phyloP scores from a whole-genome alignment of 164 flowering plant genomes.

The Stephania yunnanensis region DNA sequence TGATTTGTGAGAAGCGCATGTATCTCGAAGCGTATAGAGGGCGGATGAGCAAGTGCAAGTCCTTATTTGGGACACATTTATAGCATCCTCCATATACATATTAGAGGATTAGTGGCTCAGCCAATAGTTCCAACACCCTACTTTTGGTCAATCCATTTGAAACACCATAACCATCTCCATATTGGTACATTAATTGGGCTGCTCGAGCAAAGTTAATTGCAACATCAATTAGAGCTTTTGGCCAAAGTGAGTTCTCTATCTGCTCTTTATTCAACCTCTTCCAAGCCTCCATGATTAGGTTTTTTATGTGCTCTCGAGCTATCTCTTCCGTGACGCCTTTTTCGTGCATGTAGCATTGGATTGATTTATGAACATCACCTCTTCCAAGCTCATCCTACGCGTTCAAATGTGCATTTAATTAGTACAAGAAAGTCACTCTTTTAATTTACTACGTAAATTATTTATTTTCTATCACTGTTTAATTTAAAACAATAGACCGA shows the following conservation, averaged over 20 bases:
- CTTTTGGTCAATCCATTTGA: constrained; percentile 20
- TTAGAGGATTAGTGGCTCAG: constrained; percentile 9
- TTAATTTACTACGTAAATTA: no score
- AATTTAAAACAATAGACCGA: no score
- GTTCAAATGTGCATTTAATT: no score
- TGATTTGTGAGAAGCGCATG: no score
- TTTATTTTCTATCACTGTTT: no score
- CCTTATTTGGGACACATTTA: no score
- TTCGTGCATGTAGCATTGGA: constrained; percentile 29
- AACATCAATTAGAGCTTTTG: constrained; percentile 15
- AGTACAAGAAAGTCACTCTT: no score
- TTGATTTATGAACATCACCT: constrained; percentile 32
- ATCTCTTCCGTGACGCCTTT: constrained; percentile 13
- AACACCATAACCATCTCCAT: constrained; percentile 42
- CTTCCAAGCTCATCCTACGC: constrained; percentile 29
- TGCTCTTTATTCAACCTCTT: constrained; percentile 26
- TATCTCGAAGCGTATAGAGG: no score
- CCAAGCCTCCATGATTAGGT: constrained; percentile 27
- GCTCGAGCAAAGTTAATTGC: constrained; percentile 31
- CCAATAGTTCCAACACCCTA: constrained; percentile 3
- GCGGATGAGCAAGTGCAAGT: no score
- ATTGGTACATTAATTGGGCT: constrained; percentile 31
- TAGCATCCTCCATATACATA: no score
- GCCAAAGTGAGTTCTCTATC: constrained; percentile 12
- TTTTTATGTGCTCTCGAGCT: constrained; percentile 24